Percentiles rank a stretch among this genome's conserved stretches.
Evolutionary conservation across 2,329 filamentous ascomycete species (phyloP).

Genomic region (Coniochaeta pulveracea): DNA sequence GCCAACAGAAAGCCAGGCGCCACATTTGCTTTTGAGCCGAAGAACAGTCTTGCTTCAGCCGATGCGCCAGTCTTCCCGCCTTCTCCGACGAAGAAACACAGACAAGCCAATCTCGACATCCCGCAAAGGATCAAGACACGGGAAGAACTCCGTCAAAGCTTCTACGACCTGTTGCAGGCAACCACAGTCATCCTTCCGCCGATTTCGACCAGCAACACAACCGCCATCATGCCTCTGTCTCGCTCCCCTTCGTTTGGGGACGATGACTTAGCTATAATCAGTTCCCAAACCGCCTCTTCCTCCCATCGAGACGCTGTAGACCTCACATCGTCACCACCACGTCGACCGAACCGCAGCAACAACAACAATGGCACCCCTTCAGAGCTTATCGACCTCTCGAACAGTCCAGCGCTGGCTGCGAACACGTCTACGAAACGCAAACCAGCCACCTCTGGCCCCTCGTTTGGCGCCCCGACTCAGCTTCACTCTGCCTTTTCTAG

Average conservation of each 20-base stretch:
- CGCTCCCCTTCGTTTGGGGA: constrained; percentile 22
- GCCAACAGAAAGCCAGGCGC: constrained; percentile 15
- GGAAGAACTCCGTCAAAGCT: constrained; percentile 3
- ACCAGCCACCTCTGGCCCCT: constrained; percentile 13
- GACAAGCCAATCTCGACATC: not conserved
- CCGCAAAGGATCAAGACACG: constrained; percentile 1
- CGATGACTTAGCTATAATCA: constrained; percentile 23
- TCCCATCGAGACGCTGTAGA: not conserved
- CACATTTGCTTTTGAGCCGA: constrained; percentile 15
- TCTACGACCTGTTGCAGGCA: constrained; percentile 3
- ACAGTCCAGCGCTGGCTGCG: constrained; percentile 15
- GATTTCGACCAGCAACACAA: not conserved
- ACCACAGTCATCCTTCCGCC: constrained; percentile 2
- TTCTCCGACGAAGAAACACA: constrained; percentile 4
- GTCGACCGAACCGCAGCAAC: constrained; percentile 8
- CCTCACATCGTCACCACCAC: constrained; percentile 12
- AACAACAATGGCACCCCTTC: constrained; percentile 7
- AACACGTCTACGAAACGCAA: too few species aligned
- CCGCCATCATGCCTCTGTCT: constrained; percentile 14
- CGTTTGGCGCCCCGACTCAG: constrained; percentile 22
- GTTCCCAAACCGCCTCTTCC: constrained; percentile 16
- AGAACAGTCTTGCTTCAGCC: constrained; percentile 12
- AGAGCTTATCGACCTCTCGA: constrained; percentile 18
- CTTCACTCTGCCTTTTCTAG: constrained; percentile 40
- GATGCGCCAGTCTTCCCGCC: constrained; percentile 5